Evolutionary conservation across 2,329 filamentous ascomycete genomes (phyloP).

Genomic region (Endoconidiophora laricicola): DNA sequence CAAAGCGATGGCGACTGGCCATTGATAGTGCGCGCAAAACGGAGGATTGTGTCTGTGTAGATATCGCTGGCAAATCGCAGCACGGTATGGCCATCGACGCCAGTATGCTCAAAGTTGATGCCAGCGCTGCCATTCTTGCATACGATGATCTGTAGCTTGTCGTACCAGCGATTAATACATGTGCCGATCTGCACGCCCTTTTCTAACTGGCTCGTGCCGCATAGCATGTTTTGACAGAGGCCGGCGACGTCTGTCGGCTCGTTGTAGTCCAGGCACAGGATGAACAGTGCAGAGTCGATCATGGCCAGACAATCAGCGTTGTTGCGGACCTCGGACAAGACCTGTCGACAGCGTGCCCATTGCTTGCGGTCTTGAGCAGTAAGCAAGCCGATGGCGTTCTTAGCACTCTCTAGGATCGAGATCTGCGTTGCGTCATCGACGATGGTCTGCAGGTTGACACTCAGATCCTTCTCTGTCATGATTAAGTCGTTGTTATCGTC

Average conservation of each 20-base stretch:
- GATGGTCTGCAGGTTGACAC: constrained; percentile 80
- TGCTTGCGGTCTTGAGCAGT: constrained; percentile 94
- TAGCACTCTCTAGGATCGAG: constrained; percentile 88
- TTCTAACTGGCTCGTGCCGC: constrained; percentile 80
- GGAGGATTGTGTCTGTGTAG: constrained; percentile 93
- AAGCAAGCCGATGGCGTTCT: constrained; percentile 78
- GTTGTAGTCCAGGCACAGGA: constrained; percentile 83
- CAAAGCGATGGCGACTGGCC: constrained; percentile 81
- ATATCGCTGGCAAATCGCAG: constrained; percentile 90
- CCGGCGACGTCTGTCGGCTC: constrained; percentile 67
- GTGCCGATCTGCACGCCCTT: constrained; percentile 92
- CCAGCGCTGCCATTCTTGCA: constrained; percentile 97
- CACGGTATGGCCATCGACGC: constrained; percentile 93
- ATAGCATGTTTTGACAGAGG: constrained; percentile 97
- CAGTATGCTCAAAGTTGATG: constrained; percentile 98
- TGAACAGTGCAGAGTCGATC: constrained; percentile 83
- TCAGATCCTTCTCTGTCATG: constrained; percentile 90
- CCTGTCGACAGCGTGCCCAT: constrained; percentile 81
- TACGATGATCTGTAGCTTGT: constrained; percentile 97
- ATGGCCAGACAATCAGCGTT: constrained; percentile 94
- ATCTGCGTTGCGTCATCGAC: constrained; percentile 79
- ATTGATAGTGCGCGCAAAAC: constrained; percentile 90
- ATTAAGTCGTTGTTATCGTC: constrained; percentile 90
- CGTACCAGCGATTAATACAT: constrained; percentile 97
- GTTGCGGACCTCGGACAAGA: constrained; percentile 76